These are phyloP conservation scores for Salix purpurea DNA, from an alignment of 345 rosid genomes.

Conservation along the genomic window DNA sequence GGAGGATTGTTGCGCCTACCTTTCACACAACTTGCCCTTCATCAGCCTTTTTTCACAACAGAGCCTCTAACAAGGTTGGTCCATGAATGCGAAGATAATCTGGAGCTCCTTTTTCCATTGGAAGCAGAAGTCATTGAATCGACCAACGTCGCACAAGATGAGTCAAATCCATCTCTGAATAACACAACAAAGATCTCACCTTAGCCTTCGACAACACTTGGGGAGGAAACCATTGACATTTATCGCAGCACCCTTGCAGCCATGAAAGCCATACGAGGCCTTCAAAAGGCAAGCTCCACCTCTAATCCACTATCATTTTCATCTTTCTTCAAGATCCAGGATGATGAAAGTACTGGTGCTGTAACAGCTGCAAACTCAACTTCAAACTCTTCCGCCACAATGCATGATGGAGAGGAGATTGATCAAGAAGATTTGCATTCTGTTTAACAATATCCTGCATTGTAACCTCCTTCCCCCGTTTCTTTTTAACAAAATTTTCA, in stretches of 20 bases:
- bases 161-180: constrained; percentile 17
- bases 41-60: constrained; percentile 76
- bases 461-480: not conserved
- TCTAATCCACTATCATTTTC: constrained; percentile 72
- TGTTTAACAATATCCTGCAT: constrained; percentile 11
- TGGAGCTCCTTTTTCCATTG: constrained; percentile 79
- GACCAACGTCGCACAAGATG: constrained; percentile 18
- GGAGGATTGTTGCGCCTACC: constrained; percentile 75
- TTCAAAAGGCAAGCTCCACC: constrained; percentile 88
- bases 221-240: constrained; percentile 57
- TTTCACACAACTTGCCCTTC: constrained; percentile 72
- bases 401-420: constrained; percentile 36
- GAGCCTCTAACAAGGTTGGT: constrained; percentile 86
- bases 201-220: constrained; percentile 48
- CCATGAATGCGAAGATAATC: constrained; percentile 78
- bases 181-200: constrained; percentile 26
- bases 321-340: constrained; percentile 46
- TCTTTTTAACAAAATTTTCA: not conserved
- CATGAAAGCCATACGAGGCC: constrained; percentile 80
- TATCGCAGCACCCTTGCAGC: constrained; percentile 94
- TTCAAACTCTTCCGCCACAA: constrained; percentile 39
- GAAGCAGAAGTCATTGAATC: constrained; percentile 84
- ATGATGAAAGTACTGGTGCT: constrained; percentile 55
- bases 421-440: constrained; percentile 49
- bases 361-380: constrained; percentile 68